Conservation (phyloP, 1,284 basidiomycete species). For the Meira miltonrushii region DNA sequence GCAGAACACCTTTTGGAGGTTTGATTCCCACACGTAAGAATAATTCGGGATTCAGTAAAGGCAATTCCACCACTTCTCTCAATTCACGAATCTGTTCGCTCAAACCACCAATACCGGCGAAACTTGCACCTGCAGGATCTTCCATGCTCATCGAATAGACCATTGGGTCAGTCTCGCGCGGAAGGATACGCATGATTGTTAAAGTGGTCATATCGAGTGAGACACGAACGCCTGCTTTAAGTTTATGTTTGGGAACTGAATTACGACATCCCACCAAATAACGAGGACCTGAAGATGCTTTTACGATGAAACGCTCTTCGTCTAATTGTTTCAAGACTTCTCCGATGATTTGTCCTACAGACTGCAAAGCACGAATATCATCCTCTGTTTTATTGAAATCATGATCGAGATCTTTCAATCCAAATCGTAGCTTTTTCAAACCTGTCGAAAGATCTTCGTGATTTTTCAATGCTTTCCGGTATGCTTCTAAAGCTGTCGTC, state of each 20-base stretch:
- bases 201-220: conserved; percentile 99
- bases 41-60: conserved; percentile 88
- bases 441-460: conserved; percentile 57
- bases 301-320: conserved; percentile 97
- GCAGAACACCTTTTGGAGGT: conserved; percentile 85
- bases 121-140: conserved; percentile 89
- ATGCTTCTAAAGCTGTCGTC: conserved; percentile 47
- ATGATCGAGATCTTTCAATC: conserved; percentile 71
- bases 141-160: conserved; percentile 99
- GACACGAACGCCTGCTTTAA: conserved; percentile 90
- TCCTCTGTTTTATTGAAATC: conserved; percentile 95
- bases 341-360: conserved; percentile 97
- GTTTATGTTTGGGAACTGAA: conserved; percentile 80
- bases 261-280: conserved; percentile 99
- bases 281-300: conserved; percentile 94
- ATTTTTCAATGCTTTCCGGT: conserved; percentile 44
- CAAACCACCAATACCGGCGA: conserved; percentile 94
- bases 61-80: conserved; percentile 94
- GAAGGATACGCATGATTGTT: conserved; percentile 92
- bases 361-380: conserved; percentile 97
- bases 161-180: conserved; percentile 92
- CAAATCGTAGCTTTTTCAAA: conserved; percentile 46
- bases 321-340: conserved; percentile 99
- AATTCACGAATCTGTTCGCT: conserved; percentile 94
- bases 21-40: conserved; percentile 93